Evolutionary conservation across 176 grass and related monocot species (phyloP).

Genomic region (Oryza nivara): DNA sequence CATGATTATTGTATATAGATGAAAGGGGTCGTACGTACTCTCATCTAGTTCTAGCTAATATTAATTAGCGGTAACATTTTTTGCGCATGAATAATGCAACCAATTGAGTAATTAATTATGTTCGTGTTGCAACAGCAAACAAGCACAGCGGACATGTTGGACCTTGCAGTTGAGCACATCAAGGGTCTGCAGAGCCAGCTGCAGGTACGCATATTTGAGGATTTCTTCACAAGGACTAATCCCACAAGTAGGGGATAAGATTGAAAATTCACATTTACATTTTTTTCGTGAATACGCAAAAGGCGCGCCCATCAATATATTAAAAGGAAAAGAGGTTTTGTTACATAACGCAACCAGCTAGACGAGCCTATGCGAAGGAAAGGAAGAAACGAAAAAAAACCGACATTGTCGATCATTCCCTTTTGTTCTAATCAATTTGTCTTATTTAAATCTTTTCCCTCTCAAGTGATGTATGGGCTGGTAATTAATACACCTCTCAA

Average conservation of each 20-base stretch:
- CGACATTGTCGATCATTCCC: too few relatives aligned
- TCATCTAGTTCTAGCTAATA: background rate
- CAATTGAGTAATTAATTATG: background rate
- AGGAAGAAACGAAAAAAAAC: too few relatives aligned
- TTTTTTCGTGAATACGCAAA: too few relatives aligned
- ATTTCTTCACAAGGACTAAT: too few relatives aligned
- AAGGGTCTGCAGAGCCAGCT: constrained; percentile 72
- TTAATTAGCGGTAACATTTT: background rate
- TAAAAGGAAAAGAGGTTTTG: too few relatives aligned
- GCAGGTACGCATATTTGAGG: constrained; percentile 40
- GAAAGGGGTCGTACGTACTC: background rate
- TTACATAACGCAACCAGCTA: too few relatives aligned
- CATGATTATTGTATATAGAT: background rate
- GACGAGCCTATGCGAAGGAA: too few relatives aligned
- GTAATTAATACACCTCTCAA: too few relatives aligned
- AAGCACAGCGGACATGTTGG: constrained; percentile 89
- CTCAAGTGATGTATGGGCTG: background rate
- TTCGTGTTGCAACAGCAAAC: constrained; percentile 63
- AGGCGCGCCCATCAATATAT: too few relatives aligned
- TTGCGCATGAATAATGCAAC: background rate
- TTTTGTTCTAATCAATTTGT: background rate
- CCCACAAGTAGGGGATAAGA: too few relatives aligned
- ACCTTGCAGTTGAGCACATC: constrained; percentile 88
- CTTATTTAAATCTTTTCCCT: background rate
- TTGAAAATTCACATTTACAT: too few relatives aligned